Conservation (phyloP, 495 filamentous ascomycete genomes). For the Friedmanniomyces endolithicus region DNA sequence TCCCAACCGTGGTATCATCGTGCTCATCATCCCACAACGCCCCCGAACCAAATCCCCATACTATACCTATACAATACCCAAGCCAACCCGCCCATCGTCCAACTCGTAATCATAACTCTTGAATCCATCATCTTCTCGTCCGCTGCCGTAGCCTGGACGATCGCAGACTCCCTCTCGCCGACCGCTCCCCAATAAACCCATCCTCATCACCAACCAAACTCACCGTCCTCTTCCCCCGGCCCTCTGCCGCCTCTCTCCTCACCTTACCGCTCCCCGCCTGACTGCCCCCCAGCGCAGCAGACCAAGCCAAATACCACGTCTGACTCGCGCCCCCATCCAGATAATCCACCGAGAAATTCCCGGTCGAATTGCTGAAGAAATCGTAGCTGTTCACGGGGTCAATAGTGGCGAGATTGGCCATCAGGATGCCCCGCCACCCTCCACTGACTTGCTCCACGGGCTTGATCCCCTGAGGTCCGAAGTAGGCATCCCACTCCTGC, state of each 20-base stretch:
- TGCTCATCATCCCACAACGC: not conserved
- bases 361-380: constrained; percentile 50
- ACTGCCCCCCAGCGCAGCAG: constrained; percentile 42
- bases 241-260: not conserved
- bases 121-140: not conserved
- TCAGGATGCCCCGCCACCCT: constrained; percentile 51
- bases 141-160: constrained; percentile 12
- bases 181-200: not conserved
- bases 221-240: not conserved
- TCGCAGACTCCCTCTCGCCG: not conserved
- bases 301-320: constrained; percentile 81
- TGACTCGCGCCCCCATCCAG: constrained; percentile 76
- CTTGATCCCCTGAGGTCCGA: constrained; percentile 27
- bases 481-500: constrained; percentile 73
- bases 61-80: not conserved
- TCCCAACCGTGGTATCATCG: not conserved
- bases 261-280: not conserved
- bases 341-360: constrained; percentile 54
- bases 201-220: not conserved
- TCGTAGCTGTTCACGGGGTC: constrained; percentile 57
- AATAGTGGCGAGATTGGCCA: constrained; percentile 66
- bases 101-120: not conserved
- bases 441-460: constrained; percentile 7
- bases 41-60: not conserved
- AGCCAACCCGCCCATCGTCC: not conserved